phyloP scores from a whole-genome alignment of 176 grass and related monocot genomes.

The bread wheat (Triticum aestivum) region DNA sequence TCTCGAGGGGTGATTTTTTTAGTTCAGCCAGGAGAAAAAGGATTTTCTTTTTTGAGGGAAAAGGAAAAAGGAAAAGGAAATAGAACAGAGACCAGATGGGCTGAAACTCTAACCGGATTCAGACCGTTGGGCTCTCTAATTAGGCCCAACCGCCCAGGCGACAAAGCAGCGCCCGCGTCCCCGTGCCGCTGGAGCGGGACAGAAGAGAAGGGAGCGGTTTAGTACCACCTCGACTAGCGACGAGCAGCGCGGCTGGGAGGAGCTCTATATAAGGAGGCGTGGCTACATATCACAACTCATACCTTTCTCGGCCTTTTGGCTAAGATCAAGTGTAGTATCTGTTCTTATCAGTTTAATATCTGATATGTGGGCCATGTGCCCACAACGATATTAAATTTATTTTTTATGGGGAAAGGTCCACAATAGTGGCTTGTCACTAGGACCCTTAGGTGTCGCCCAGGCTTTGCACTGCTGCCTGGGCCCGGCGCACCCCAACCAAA shows the following conservation, averaged over 20 bases:
- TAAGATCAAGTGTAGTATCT: conserved; percentile 90
- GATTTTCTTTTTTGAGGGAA: no score
- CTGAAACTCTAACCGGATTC: no score
- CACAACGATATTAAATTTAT: neutral
- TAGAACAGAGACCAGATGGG: no score
- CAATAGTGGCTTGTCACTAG: neutral
- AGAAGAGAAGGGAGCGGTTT: no score
- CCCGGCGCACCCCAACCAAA: neutral
- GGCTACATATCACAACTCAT: neutral
- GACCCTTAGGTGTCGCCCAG: fast-evolving
- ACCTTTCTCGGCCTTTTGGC: conserved; percentile 83
- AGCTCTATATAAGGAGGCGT: neutral
- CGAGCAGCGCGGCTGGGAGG: neutral
- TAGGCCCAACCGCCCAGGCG: no score
- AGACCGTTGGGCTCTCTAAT: no score
- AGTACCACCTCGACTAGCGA: no score
- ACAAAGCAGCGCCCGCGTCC: no score
- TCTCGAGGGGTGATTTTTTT: no score
- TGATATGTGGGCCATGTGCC: conserved; percentile 20
- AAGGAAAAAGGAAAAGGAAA: no score
- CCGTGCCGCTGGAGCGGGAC: no score
- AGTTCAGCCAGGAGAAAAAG: no score
- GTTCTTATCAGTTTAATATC: conserved; percentile 95
- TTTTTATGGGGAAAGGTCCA: neutral
- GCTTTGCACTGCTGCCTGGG: neutral